These are phyloP conservation scores for Nakataea oryzae DNA, from an alignment of 2,329 filamentous ascomycete species.

Conservation along the genomic window DNA sequence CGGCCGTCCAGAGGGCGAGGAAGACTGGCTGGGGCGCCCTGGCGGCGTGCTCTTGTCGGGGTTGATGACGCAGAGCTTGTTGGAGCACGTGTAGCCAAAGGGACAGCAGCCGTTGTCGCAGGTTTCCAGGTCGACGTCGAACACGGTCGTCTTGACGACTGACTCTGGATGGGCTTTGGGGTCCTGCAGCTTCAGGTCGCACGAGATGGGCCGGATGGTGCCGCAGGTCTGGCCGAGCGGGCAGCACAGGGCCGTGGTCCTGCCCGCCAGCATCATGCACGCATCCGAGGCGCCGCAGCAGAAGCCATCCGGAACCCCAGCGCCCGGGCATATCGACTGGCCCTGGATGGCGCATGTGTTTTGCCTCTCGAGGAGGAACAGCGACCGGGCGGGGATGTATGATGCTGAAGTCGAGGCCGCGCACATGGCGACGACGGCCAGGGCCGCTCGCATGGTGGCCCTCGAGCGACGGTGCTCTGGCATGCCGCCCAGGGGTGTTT, in stretches of 20 bases:
- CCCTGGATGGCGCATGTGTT: slow-evolving; percentile 36
- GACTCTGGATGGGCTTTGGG: slow-evolving; percentile 43
- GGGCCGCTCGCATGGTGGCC: slow-evolving; percentile 17
- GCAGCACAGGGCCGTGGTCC: slow-evolving; percentile 62
- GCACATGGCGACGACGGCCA: slow-evolving; percentile 24
- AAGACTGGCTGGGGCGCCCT: slow-evolving; percentile 8
- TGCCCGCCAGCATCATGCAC: slow-evolving; percentile 53
- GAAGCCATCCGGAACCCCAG: slow-evolving; percentile 50
- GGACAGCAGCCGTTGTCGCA: slow-evolving; percentile 62
- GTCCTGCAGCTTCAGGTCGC: slow-evolving; percentile 55
- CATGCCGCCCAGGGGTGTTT: neutral
- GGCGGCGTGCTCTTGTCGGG: slow-evolving; percentile 33
- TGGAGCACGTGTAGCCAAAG: slow-evolving; percentile 56
- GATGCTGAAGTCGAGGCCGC: slow-evolving; percentile 23
- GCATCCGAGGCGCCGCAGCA: slow-evolving; percentile 47
- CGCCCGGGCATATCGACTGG: slow-evolving; percentile 39
- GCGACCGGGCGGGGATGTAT: slow-evolving; percentile 17
- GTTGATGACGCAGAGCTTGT: slow-evolving; percentile 38
- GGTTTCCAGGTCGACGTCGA: slow-evolving; percentile 40
- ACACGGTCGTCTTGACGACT: slow-evolving; percentile 55
- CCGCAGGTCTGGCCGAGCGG: slow-evolving; percentile 46
- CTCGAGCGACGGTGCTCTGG: neutral
- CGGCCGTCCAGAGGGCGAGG: slow-evolving; percentile 11
- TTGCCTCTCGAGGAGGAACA: slow-evolving; percentile 29
- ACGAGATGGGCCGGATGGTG: slow-evolving; percentile 53